phyloP scores from a whole-genome alignment of 352 stramenopile genomes.

The Pythium aphanidermatum region DNA sequence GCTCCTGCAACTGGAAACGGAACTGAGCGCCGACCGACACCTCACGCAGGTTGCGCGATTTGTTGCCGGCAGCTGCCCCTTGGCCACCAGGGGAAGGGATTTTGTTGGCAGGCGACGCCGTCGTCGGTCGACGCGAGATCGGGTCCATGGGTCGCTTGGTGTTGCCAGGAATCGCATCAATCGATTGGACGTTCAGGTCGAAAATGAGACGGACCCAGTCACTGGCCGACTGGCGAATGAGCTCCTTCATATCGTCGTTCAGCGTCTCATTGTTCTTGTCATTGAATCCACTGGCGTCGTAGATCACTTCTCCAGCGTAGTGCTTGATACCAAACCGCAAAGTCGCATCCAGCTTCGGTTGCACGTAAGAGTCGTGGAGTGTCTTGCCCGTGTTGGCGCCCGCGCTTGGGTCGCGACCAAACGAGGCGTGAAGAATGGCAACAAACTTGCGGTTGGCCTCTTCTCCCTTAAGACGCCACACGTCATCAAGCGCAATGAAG shows the following conservation, averaged over 20 bases:
- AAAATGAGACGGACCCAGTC: constrained; percentile 85
- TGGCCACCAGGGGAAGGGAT: constrained; percentile 15
- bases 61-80: constrained; percentile 39
- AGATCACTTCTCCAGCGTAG: constrained; percentile 94
- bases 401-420: constrained; percentile 62
- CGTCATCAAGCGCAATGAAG: constrained; percentile 94
- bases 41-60: constrained; percentile 81
- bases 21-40: constrained; percentile 86
- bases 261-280: constrained; percentile 99
- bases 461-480: constrained; percentile 91
- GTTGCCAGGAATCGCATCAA: constrained; percentile 72
- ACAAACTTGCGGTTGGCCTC: constrained; percentile 92
- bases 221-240: constrained; percentile 82
- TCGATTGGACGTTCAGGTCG: constrained; percentile 80
- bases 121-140: constrained; percentile 59
- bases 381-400: constrained; percentile 47
- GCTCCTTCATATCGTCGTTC: constrained; percentile 92
- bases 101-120: constrained; percentile 21
- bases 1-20: constrained; percentile 82
- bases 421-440: constrained; percentile 77
- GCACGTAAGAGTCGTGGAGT: constrained; percentile 84
- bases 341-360: constrained; percentile 88
- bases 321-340: constrained; percentile 87
- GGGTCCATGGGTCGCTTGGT: constrained; percentile 55
- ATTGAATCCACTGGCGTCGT: constrained; percentile 96